Evolutionary conservation across 768 basidiomycete genomes (phyloP).

Genomic region (Pisolithus marmoratus): DNA sequence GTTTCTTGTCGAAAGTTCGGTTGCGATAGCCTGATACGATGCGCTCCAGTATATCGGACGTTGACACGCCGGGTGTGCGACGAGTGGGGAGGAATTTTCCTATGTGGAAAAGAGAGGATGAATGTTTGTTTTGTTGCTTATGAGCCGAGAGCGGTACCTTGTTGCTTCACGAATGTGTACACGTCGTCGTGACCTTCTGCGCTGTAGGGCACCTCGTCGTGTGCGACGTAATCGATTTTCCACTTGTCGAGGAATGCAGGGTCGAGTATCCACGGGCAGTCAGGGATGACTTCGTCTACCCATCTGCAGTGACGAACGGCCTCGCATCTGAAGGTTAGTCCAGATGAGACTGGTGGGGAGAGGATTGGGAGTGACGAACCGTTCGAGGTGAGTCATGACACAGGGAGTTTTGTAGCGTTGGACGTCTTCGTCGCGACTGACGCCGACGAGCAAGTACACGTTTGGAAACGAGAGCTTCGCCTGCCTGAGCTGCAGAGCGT

Average conservation of each 20-base stretch:
- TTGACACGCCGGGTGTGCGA: conserved; percentile 91
- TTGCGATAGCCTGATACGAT: conserved; percentile 85
- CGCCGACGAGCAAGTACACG: conserved; percentile 91
- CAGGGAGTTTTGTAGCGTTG: conserved; percentile 70
- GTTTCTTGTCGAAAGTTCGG: conserved; percentile 82
- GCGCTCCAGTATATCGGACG: conserved; percentile 86
- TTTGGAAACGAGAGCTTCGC: conserved; percentile 90
- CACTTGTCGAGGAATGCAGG: conserved; percentile 78
- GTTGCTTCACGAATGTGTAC: conserved; percentile 72
- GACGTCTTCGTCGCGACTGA: conserved; percentile 85
- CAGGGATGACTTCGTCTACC: conserved; percentile 90
- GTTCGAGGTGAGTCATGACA: conserved; percentile 86
- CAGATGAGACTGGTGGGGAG: background rate
- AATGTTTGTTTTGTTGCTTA: background rate
- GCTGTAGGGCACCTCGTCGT: conserved; percentile 88
- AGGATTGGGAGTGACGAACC: conserved; percentile 36
- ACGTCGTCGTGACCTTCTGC: conserved; percentile 80
- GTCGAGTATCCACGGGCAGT: conserved; percentile 88
- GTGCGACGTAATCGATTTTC: conserved; percentile 94
- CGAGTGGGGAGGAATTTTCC: conserved; percentile 95
- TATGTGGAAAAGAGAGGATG: conserved; percentile 24
- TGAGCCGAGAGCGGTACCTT: conserved; percentile 42
- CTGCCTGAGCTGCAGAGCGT: conserved; percentile 93
- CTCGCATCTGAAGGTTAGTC: conserved; percentile 54
- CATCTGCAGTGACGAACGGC: conserved; percentile 93